Conservation (phyloP, 345 rosid genomes). For the Brassica rapa region DNA sequence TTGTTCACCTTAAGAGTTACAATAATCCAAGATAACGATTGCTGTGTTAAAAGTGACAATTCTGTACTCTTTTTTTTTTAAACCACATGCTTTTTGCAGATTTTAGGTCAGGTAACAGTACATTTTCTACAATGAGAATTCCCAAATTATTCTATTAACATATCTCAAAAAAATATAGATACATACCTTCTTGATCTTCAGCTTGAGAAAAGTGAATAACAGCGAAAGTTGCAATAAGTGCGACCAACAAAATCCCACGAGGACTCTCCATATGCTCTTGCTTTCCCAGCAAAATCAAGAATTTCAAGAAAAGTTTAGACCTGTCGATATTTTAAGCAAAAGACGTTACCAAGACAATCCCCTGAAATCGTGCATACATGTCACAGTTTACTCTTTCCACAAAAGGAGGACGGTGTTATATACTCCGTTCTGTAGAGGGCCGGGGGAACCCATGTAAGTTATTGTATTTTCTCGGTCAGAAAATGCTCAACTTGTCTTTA, state of each 20-base stretch:
- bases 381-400: background rate
- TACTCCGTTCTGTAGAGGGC: background rate
- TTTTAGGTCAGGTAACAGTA: background rate
- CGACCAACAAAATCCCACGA: constrained; percentile 10
- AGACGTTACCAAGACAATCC: background rate
- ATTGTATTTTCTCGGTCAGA: background rate
- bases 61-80: background rate
- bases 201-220: constrained; percentile 24
- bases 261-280: constrained; percentile 19
- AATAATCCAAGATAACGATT: background rate
- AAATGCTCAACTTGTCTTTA: constrained; percentile 6
- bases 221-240: background rate
- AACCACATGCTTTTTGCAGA: background rate
- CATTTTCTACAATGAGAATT: background rate
- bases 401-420: background rate
- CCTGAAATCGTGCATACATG: constrained; percentile 20
- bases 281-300: background rate
- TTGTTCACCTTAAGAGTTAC: background rate
- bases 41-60: background rate
- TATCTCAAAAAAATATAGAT: background rate
- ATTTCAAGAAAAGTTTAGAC: background rate
- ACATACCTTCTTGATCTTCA: constrained; percentile 44
- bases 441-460: background rate
- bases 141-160: background rate
- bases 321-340: constrained; percentile 6